phyloP scores from a whole-genome alignment of 164 flowering plant species.

The Tetracentron sinense region DNA sequence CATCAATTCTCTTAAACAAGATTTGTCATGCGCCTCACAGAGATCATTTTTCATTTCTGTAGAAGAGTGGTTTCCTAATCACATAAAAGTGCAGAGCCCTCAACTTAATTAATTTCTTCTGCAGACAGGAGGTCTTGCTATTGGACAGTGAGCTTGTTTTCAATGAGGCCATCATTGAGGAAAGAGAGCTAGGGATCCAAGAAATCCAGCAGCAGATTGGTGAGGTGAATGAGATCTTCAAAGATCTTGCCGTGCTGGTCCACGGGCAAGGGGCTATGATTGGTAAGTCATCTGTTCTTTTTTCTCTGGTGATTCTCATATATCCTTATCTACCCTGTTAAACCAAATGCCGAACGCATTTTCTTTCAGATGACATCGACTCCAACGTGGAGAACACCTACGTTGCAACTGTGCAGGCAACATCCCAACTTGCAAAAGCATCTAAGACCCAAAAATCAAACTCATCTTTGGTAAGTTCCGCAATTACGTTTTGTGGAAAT shows the following conservation, averaged over 20 bases:
- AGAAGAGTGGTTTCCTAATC: not conserved
- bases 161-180: constrained; percentile 73
- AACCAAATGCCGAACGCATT: constrained; percentile 8
- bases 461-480: constrained; percentile 67
- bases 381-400: constrained; percentile 61
- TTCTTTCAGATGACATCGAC: constrained; percentile 68
- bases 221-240: constrained; percentile 72
- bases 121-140: constrained; percentile 63
- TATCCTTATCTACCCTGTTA: not conserved
- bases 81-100: not conserved
- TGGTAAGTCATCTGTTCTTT: constrained; percentile 37
- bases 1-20: too few species aligned
- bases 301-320: not conserved
- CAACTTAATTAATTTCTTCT: not conserved
- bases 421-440: constrained; percentile 75
- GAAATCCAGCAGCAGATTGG: constrained; percentile 77
- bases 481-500: not conserved
- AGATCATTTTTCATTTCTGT: too few species aligned
- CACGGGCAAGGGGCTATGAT: constrained; percentile 75
- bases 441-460: constrained; percentile 84
- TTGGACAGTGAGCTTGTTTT: constrained; percentile 67
- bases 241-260: constrained; percentile 73
- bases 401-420: constrained; percentile 72
- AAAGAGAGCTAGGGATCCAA: constrained; percentile 70
- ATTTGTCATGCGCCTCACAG: not conserved